Percentiles rank a stretch among this genome's conserved stretches.
Evolutionary conservation across 1,139 yeast species (phyloP).

Genomic region (Sugiyamaella japonica): DNA sequence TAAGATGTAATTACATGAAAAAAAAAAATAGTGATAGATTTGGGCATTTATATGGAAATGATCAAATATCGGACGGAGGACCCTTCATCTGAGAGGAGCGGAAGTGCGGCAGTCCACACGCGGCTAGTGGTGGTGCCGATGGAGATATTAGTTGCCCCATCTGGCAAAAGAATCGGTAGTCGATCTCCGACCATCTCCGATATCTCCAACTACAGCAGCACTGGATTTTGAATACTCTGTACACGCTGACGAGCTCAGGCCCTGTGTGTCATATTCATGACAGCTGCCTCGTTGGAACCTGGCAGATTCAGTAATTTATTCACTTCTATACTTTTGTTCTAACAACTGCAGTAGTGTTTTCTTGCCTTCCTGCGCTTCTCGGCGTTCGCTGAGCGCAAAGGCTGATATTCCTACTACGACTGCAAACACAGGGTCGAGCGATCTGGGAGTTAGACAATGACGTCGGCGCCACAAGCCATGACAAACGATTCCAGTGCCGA

Average conservation of each 20-base stretch:
- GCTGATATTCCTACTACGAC: conserved; percentile 16
- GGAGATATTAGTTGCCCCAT: not conserved
- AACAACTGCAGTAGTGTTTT: conserved; percentile 16
- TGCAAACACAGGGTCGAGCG: conserved; percentile 19
- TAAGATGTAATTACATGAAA: not conserved
- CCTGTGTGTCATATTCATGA: too few species aligned
- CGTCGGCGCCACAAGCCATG: too few species aligned
- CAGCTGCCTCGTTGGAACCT: too few species aligned
- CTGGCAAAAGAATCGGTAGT: not conserved
- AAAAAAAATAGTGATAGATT: not conserved
- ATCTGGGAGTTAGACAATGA: conserved; percentile 14
- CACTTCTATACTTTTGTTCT: conserved; percentile 3
- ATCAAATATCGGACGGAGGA: too few species aligned
- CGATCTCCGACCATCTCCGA: not conserved
- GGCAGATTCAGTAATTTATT: not conserved
- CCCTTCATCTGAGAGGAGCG: not conserved
- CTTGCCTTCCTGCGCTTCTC: conserved; percentile 20
- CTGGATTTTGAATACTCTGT: too few species aligned
- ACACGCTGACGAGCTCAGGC: too few species aligned
- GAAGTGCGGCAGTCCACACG: not conserved
- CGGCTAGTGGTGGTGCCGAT: not conserved
- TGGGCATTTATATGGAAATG: not conserved
- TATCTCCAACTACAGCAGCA: too few species aligned
- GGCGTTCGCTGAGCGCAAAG: conserved; percentile 18
- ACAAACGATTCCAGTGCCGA: too few species aligned